phyloP scores from a whole-genome alignment of 2,329 filamentous ascomycete species.

The Aureobasidium sp. region DNA sequence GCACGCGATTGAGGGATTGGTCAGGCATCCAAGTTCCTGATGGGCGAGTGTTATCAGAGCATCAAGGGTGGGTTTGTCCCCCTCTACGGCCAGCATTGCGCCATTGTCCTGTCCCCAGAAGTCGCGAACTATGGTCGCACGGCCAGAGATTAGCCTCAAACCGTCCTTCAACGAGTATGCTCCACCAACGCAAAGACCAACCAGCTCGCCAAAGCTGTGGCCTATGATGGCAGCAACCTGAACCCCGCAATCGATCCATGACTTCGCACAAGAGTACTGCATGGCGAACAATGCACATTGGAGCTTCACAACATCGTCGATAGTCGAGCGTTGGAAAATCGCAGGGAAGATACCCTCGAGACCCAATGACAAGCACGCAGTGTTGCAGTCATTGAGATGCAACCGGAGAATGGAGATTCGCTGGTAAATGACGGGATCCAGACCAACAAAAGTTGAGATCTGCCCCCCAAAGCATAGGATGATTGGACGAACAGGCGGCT shows the following conservation, averaged over 20 bases:
- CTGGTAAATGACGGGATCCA: too few species aligned
- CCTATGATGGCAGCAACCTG: slow-evolving; percentile 25
- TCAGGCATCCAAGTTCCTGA: too few species aligned
- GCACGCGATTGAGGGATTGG: not conserved
- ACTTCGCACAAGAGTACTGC: not conserved
- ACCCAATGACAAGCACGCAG: too few species aligned
- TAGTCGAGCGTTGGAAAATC: too few species aligned
- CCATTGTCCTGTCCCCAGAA: not conserved
- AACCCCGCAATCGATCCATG: slow-evolving; percentile 22
- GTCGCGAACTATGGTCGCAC: not conserved
- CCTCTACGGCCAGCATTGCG: not conserved
- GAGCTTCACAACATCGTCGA: too few species aligned
- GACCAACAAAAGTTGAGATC: not conserved
- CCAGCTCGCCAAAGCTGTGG: slow-evolving; percentile 35
- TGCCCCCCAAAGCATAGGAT: not conserved
- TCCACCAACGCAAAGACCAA: slow-evolving; percentile 30
- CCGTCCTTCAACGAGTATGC: slow-evolving; percentile 28
- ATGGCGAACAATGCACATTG: too few species aligned
- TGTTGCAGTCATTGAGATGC: too few species aligned
- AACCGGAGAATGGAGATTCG: too few species aligned
- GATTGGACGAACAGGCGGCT: not conserved
- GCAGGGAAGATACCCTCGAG: not conserved
- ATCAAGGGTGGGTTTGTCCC: too few species aligned
- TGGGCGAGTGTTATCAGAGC: too few species aligned
- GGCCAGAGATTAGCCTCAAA: not conserved